Conservation (phyloP, 192 early-diverging fungal species). For the Coemansia sp. region DNA sequence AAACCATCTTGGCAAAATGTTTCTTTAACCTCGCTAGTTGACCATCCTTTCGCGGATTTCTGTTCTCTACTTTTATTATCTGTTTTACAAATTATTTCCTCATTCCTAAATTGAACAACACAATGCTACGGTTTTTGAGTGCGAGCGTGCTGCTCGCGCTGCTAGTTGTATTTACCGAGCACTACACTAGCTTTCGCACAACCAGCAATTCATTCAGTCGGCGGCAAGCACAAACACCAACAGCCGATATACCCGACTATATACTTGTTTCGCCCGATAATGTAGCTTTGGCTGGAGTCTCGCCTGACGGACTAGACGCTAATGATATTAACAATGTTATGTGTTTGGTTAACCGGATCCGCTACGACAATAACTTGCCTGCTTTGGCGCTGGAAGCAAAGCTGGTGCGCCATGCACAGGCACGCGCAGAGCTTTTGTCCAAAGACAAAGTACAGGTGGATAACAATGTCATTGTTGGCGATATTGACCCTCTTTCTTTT, state of each 20-base stretch:
- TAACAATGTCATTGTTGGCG: constrained; percentile 13
- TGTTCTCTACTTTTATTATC: too few species aligned
- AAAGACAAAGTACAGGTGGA: not conserved
- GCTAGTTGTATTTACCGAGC: too few species aligned
- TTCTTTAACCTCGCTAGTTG: too few species aligned
- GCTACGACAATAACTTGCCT: constrained; percentile 23
- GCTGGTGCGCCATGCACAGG: constrained; percentile 39
- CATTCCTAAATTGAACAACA: too few species aligned
- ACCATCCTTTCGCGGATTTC: too few species aligned
- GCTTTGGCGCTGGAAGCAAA: constrained; percentile 35
- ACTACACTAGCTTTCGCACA: too few species aligned
- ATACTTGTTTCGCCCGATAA: constrained; percentile 41
- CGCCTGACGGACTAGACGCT: constrained; percentile 17
- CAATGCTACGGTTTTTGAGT: too few species aligned
- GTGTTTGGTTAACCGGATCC: constrained; percentile 35
- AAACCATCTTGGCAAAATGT: too few species aligned
- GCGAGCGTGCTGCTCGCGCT: too few species aligned
- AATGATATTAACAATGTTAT: constrained; percentile 38
- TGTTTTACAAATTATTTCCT: too few species aligned
- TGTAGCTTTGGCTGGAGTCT: constrained; percentile 37
- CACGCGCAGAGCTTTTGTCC: constrained; percentile 29
- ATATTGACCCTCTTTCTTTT: constrained; percentile 8
- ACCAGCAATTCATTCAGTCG: too few species aligned
- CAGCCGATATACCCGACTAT: constrained; percentile 34
- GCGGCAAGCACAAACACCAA: too few species aligned